A percentile compares a stretch with the other conserved stretches of the same genome.
Evolutionary conservation across 768 basidiomycete genomes (phyloP).

Genomic region (Mycena filopes): DNA sequence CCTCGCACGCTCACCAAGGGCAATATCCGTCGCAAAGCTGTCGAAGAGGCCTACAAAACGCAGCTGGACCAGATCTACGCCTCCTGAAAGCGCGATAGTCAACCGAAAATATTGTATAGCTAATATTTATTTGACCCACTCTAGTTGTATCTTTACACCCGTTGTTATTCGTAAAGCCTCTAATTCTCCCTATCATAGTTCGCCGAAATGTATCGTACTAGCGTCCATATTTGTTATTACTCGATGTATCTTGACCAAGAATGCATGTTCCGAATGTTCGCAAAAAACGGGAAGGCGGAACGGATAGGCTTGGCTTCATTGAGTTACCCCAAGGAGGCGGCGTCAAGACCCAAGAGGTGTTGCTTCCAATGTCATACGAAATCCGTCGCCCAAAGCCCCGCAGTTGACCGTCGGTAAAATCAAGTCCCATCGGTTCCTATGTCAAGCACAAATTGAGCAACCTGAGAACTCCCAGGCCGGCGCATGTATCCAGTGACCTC

Average conservation of each 20-base stretch:
- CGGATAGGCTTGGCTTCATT: too few species aligned
- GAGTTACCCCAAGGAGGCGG: too few species aligned
- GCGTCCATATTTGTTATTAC: neutral
- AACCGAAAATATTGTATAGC: conserved; percentile 17
- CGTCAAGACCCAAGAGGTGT: too few species aligned
- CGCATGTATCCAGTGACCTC: conserved; percentile 42
- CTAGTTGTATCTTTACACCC: conserved; percentile 20
- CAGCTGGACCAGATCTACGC: conserved; percentile 56
- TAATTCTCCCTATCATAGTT: conserved; percentile 7
- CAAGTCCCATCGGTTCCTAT: conserved; percentile 8
- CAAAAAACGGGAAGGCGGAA: too few species aligned
- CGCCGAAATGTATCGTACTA: conserved; percentile 14
- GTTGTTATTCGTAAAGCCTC: conserved; percentile 10
- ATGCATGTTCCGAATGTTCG: too few species aligned
- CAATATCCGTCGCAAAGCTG: conserved; percentile 64
- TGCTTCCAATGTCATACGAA: too few species aligned
- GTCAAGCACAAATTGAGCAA: conserved; percentile 31
- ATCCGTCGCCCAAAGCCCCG: too few species aligned
- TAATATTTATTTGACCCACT: conserved; percentile 5
- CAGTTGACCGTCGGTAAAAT: neutral
- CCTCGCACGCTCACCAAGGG: conserved; percentile 69
- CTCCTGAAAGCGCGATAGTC: conserved; percentile 1
- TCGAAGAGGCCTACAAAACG: conserved; percentile 55
- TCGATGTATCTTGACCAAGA: too few species aligned
- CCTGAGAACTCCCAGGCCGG: conserved; percentile 36